Percentiles rank a stretch among this genome's conserved stretches.
These are phyloP conservation scores for Cercospora sp. DNA, from an alignment of 2,329 filamentous ascomycete genomes.

Conservation along the genomic window DNA sequence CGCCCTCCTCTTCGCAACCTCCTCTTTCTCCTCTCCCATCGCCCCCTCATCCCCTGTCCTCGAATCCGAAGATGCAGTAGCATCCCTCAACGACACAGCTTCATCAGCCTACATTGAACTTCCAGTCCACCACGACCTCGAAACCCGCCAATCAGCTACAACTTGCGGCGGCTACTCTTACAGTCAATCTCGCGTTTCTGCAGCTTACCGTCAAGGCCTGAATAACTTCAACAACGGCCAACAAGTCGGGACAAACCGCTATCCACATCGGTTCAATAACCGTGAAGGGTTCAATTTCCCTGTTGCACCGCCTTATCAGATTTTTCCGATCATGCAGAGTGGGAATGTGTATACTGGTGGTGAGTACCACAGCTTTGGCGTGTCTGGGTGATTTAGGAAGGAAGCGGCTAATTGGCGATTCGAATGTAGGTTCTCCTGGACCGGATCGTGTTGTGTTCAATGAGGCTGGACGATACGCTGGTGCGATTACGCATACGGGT, in stretches of 20 bases:
- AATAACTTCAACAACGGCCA: not conserved
- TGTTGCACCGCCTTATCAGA: not conserved
- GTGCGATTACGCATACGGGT: not conserved
- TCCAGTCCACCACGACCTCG: not conserved
- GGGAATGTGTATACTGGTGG: not conserved
- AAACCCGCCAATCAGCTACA: not conserved
- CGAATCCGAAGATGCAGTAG: not conserved
- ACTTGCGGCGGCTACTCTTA: not conserved
- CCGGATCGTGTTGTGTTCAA: not conserved
- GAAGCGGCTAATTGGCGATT: no score
- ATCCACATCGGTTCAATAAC: not conserved
- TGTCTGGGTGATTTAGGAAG: no score
- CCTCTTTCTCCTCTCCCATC: not conserved
- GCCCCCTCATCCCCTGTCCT: not conserved
- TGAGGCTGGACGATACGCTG: not conserved
- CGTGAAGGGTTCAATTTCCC: not conserved
- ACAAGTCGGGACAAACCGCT: not conserved
- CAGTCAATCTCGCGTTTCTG: not conserved
- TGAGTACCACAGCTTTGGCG: not conserved
- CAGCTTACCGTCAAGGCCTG: not conserved
- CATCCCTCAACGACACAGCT: not conserved
- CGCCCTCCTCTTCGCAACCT: not conserved
- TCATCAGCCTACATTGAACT: not conserved
- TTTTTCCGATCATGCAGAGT: not conserved
- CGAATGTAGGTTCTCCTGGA: not conserved